Evolutionary conservation across 2,329 filamentous ascomycete species (phyloP).

Genomic region (Botrytis fabae): DNA sequence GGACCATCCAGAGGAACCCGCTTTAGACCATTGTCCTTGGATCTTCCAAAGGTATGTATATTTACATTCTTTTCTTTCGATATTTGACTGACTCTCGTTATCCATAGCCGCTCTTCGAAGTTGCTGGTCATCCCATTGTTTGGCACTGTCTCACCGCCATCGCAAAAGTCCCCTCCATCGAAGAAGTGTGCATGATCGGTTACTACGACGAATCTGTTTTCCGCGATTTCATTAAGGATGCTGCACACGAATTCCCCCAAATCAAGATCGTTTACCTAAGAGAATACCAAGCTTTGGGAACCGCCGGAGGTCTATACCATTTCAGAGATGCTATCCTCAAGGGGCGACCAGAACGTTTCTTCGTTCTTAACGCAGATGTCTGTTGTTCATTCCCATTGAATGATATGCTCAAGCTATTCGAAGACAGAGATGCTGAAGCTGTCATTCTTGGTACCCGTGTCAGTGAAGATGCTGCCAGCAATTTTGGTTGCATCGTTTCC

Average conservation of each 20-base stretch:
- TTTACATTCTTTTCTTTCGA: slow-evolving; percentile 20
- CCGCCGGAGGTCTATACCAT: slow-evolving; percentile 95
- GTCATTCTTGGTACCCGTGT: slow-evolving; percentile 93
- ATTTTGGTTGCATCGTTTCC: slow-evolving; percentile 97
- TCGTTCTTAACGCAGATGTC: slow-evolving; percentile 96
- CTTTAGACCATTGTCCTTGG: slow-evolving; percentile 91
- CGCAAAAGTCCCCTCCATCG: slow-evolving; percentile 85
- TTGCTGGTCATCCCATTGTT: slow-evolving; percentile 97
- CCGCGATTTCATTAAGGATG: slow-evolving; percentile 96
- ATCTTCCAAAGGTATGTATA: slow-evolving; percentile 80
- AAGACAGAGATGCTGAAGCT: slow-evolving; percentile 93
- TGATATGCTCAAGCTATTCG: slow-evolving; percentile 93
- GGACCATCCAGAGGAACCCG: slow-evolving; percentile 93
- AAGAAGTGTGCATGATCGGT: slow-evolving; percentile 95
- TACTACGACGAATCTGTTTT: slow-evolving; percentile 99
- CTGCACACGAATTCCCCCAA: slow-evolving; percentile 78
- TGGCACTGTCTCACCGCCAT: slow-evolving; percentile 95
- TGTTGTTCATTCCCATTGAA: slow-evolving; percentile 97
- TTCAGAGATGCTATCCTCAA: slow-evolving; percentile 99
- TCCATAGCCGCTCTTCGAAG: slow-evolving; percentile 87
- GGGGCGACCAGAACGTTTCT: slow-evolving; percentile 89
- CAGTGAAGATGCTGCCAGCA: slow-evolving; percentile 84
- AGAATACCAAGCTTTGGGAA: slow-evolving; percentile 95
- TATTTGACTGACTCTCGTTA: slow-evolving; percentile 1
- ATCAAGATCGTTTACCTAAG: slow-evolving; percentile 92